Conservation (phyloP, 2,329 filamentous ascomycete species). For the Mollisia scopiformis region DNA sequence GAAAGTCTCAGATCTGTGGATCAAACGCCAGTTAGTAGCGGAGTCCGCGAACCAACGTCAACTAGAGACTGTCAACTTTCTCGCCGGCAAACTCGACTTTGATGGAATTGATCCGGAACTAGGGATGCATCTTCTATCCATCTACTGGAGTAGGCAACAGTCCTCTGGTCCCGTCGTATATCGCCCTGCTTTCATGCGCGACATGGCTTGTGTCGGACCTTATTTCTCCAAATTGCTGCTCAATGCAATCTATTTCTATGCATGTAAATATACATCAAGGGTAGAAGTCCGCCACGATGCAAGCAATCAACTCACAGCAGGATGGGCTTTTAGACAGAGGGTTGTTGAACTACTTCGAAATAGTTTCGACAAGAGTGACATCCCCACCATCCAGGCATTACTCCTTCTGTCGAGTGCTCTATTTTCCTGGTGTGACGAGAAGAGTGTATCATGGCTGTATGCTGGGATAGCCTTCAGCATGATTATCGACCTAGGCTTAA, state of each 20-base stretch:
- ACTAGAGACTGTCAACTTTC: slow-evolving; percentile 51
- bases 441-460: slow-evolving; percentile 59
- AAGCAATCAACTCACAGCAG: slow-evolving; percentile 20
- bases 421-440: slow-evolving; percentile 52
- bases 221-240: slow-evolving; percentile 43
- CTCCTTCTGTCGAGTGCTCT: slow-evolving; percentile 54
- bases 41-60: slow-evolving; percentile 53
- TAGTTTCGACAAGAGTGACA: slow-evolving; percentile 50
- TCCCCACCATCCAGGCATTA: slow-evolving; percentile 57
- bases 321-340: slow-evolving; percentile 33
- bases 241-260: slow-evolving; percentile 40
- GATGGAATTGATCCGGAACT: slow-evolving; percentile 56
- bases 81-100: slow-evolving; percentile 52
- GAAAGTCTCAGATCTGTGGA: slow-evolving; percentile 5
- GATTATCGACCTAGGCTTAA: slow-evolving; percentile 57
- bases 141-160: slow-evolving; percentile 58
- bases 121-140: slow-evolving; percentile 51
- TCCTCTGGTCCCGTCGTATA: slow-evolving; percentile 52
- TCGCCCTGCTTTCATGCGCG: slow-evolving; percentile 54
- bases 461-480: slow-evolving; percentile 58
- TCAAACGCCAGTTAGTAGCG: slow-evolving; percentile 47
- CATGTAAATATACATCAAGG: slow-evolving; percentile 34
- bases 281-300: slow-evolving; percentile 14
- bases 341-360: slow-evolving; percentile 49
- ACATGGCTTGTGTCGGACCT: slow-evolving; percentile 38